These are phyloP conservation scores for Hyaloperonospora brassicae DNA, from an alignment of 352 stramenopile genomes.

Conservation along the genomic window DNA sequence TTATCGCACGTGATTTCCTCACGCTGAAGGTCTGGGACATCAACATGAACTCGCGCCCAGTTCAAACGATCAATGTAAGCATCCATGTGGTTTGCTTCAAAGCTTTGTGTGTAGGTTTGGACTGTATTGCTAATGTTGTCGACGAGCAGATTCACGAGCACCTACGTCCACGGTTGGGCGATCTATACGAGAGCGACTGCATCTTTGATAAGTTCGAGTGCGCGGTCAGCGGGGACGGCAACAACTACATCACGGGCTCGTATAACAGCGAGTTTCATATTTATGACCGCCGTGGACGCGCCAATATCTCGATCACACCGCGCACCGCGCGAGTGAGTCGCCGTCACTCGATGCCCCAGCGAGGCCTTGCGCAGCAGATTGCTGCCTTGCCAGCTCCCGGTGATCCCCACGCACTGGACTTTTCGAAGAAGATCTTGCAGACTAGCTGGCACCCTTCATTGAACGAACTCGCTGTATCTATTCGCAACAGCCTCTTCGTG, in stretches of 20 bases:
- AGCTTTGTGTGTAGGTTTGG: not conserved
- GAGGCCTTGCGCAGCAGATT: constrained; percentile 58
- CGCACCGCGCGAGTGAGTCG: constrained; percentile 34
- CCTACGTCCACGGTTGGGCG: constrained; percentile 74
- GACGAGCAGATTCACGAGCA: constrained; percentile 85
- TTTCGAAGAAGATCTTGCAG: constrained; percentile 82
- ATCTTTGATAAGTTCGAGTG: constrained; percentile 98
- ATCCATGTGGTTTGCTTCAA: not conserved
- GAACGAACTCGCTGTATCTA: constrained; percentile 73
- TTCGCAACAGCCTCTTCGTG: constrained; percentile 80
- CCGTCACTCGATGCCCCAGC: constrained; percentile 63
- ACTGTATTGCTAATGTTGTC: constrained; percentile 2
- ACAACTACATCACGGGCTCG: constrained; percentile 90
- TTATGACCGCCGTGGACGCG: constrained; percentile 79
- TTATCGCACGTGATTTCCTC: constrained; percentile 93
- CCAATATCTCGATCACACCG: constrained; percentile 59
- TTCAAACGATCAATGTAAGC: constrained; percentile 89
- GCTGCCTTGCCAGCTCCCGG: constrained; percentile 21
- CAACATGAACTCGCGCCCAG: constrained; percentile 89
- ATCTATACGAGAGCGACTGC: constrained; percentile 94
- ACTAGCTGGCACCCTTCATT: constrained; percentile 75
- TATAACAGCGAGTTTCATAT: constrained; percentile 94
- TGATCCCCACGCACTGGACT: constrained; percentile 58
- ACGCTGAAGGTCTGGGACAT: constrained; percentile 95
- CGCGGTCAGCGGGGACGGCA: constrained; percentile 83